Conservation (phyloP, 768 basidiomycete species). For the Grammothele lineata region DNA sequence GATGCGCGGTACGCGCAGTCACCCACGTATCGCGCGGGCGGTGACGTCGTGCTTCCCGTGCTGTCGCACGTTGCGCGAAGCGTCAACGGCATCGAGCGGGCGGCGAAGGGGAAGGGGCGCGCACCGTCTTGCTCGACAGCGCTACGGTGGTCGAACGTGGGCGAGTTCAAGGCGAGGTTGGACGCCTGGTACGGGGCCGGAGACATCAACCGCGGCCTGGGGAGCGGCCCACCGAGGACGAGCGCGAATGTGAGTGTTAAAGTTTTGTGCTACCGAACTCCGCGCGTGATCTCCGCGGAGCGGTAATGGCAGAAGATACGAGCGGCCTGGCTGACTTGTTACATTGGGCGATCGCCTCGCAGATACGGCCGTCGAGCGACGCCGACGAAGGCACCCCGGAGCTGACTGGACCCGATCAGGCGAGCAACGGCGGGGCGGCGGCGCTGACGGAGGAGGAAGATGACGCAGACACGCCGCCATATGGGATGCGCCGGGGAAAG, state of each 20-base stretch:
- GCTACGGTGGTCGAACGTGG: constrained; percentile 14
- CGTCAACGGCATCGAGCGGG: neutral
- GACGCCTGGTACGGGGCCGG: constrained; percentile 14
- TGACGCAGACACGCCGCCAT: no score
- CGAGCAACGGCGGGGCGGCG: no score
- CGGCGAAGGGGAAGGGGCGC: constrained; percentile 7
- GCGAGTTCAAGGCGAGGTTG: constrained; percentile 17
- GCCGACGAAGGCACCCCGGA: no score
- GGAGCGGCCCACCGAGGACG: constrained; percentile 7
- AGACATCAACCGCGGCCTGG: constrained; percentile 8
- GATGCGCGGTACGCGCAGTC: constrained; percentile 5
- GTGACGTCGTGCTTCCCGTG: neutral
- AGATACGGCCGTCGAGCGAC: no score
- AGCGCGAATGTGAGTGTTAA: constrained; percentile 8
- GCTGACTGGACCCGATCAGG: no score
- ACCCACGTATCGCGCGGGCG: neutral
- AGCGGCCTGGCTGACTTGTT: no score
- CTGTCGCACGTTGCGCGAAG: constrained; percentile 3
- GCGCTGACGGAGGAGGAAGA: no score
- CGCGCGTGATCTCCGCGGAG: no score
- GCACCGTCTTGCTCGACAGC: constrained; percentile 6
- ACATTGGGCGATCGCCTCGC: no score
- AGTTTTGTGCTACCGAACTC: no score
- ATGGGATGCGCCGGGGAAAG: no score
- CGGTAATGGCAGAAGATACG: no score